Evolutionary conservation across 2,329 filamentous ascomycete species (phyloP), one percentile per base, ranked within the genome.

Genomic region (Dothistroma septosporum): DNA sequence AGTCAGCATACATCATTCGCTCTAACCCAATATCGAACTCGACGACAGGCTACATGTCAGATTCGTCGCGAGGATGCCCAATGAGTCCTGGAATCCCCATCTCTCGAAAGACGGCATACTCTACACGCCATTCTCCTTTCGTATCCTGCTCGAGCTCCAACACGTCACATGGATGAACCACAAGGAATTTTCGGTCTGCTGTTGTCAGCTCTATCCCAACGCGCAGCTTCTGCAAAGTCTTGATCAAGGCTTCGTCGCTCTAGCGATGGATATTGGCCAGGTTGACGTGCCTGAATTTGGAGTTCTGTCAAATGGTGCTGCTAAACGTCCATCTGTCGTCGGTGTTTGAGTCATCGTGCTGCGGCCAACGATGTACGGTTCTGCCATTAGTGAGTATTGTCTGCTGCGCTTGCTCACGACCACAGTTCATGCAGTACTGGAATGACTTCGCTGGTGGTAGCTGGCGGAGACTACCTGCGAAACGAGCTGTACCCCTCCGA

Each of bases 371-470:
- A 19, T 61, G 63, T 22, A 66, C 64, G 1, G 6, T 14, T 12
- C 47, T 50, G 28, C 21, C 47, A 32, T 50, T 21, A 12, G 22
- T 12, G 32, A 48, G 31, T 35, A 32, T 35, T n/a, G 37, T 32
- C 12, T 35, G 46, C 12, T 35, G 46, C 28, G 21, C 21, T 4
- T 35, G 22, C 8, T 44, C 50, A 14, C 16, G 12, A 0, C 82
- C 81, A 64, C 82, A 85, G 2, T 72, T 19, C 3, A 83, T 76
- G 62, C 84, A 86, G 60, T 78, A 68, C 33, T 75, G 60, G 53
- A 87, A 86, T 0, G 83, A 83, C 48, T 79, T 80, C 1, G 87
- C 83, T 0, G 85, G 85, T 0, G 85, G 82, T 0, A 88, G 70
- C 64, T 86, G 83, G 63, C 79, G 85, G 60, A 87, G 86, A 64